Base-by-base conservation (phyloP, 2,329 filamentous ascomycete genomes). In the Diaporthe eres region DNA sequence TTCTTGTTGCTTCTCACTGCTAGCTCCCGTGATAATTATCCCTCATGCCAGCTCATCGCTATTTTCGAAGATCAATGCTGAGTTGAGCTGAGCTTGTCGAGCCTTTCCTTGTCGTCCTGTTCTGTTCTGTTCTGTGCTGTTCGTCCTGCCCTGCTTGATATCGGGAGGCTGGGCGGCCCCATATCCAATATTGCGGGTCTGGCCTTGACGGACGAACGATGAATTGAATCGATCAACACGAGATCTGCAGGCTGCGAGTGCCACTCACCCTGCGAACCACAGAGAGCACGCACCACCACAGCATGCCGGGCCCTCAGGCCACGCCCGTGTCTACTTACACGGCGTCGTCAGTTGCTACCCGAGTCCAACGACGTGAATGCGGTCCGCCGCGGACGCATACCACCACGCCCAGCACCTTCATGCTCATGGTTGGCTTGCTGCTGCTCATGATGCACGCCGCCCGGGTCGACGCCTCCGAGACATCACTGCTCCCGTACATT, bases 401-500 rank as follows among this genome's bases (percentile, higher is more conserved):
- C 71, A 65, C 71, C 71, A 25, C 34, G 22, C 47, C 68, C 53
- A 49, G 39, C 49, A 55, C 55, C 31, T 67, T 34, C 9, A 68
- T 57, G 42, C 39, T 74, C 70, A 73, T 68, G 70, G 63, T 61
- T 71, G 34, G 61, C 51, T 22, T 72, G 42, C 53, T 70, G 39
- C 53, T 77, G 39, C 63, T 77, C 61, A 71, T 67, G 67, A 76
- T 67, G 76, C 60, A 60, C 63, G 51, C 74, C 39, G 68, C 72
- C 47, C 51, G 55, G 37, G 74, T 53, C 74, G 65, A 72, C 58
- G 74, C 80, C 51, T 77, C 81, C 51, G 80, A 83, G 9, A 86
- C 88, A 71, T 86, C 88, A 79, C 83, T 83, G 67, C 88, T 95
- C 71, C 95, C 95, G 37, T 98, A 97, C 86, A 92, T 92, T 74